These are phyloP conservation scores for Kwoniella newhampshirensis DNA, from an alignment of 768 basidiomycete genomes.

Conservation along the genomic window DNA sequence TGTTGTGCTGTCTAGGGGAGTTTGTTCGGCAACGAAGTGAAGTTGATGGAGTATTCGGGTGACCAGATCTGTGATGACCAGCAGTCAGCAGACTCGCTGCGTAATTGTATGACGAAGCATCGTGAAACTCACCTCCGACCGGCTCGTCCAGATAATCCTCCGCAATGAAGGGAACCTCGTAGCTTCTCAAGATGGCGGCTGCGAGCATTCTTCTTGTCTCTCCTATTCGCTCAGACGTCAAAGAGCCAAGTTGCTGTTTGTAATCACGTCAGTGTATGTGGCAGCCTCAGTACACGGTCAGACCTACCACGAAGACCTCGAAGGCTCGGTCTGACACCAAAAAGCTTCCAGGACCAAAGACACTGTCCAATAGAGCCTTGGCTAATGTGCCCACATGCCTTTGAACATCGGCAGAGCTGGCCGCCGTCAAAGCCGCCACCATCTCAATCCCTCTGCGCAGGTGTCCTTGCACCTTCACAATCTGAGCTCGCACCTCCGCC, in stretches of 20 bases:
- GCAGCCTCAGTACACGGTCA: not conserved
- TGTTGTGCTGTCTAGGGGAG: slow-evolving; percentile 78
- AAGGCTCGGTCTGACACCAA: slow-evolving; percentile 68
- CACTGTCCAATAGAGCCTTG: slow-evolving; percentile 65
- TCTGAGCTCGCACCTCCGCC: slow-evolving; percentile 63
- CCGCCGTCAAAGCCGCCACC: slow-evolving; percentile 64
- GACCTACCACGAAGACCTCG: slow-evolving; percentile 73
- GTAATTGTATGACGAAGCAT: not conserved
- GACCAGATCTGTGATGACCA: slow-evolving; percentile 63
- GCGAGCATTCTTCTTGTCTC: slow-evolving; percentile 71
- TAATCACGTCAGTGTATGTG: slow-evolving; percentile 4
- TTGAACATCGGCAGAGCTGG: slow-evolving; percentile 60
- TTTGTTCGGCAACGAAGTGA: slow-evolving; percentile 74
- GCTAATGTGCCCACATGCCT: slow-evolving; percentile 63
- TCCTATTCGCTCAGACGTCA: slow-evolving; percentile 73
- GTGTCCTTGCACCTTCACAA: slow-evolving; percentile 60
- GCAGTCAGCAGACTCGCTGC: slow-evolving; percentile 1
- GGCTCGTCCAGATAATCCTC: slow-evolving; percentile 72
- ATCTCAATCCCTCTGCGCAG: slow-evolving; percentile 70
- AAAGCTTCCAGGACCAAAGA: slow-evolving; percentile 62
- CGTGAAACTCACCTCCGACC: slow-evolving; percentile 55
- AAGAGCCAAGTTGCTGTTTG: slow-evolving; percentile 65
- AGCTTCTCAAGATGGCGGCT: slow-evolving; percentile 75
- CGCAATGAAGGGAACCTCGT: slow-evolving; percentile 67
- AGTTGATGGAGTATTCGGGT: slow-evolving; percentile 82